These are phyloP conservation scores for Talaromyces piceae DNA, from an alignment of 2,329 filamentous ascomycete species.

Conservation along the genomic window DNA sequence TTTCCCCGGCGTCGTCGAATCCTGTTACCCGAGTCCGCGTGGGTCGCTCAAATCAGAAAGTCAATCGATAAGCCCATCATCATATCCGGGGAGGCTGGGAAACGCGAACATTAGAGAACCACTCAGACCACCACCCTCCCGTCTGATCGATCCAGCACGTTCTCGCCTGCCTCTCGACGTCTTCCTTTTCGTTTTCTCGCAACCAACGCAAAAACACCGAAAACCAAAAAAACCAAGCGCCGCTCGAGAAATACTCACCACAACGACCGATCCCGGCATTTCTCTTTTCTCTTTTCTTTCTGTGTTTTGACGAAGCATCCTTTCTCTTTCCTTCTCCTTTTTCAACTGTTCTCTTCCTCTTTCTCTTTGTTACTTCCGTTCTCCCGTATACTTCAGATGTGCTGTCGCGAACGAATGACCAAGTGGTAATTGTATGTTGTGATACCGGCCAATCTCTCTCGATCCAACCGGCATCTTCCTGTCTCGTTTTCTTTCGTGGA, in stretches of 20 bases:
- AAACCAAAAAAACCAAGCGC: background rate
- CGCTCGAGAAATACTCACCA: background rate
- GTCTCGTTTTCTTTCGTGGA: too few species aligned
- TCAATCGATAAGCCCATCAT: slow-evolving; percentile 9
- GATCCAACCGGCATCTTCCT: too few species aligned
- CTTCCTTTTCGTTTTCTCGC: too few species aligned
- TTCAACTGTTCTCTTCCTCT: background rate
- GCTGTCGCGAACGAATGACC: background rate
- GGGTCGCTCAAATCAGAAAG: slow-evolving; percentile 2
- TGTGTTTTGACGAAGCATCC: slow-evolving; percentile 3
- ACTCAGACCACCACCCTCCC: too few species aligned
- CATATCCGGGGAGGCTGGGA: slow-evolving; percentile 10
- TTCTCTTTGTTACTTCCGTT: too few species aligned
- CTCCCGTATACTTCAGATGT: too few species aligned
- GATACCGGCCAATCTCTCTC: background rate
- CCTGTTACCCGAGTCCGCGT: slow-evolving; percentile 8
- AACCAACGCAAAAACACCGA: too few species aligned
- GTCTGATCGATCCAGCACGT: background rate
- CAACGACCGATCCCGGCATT: slow-evolving; percentile 12
- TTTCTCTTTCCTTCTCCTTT: slow-evolving; percentile 4
- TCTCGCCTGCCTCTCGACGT: background rate
- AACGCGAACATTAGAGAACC: background rate
- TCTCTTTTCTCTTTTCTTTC: slow-evolving; percentile 7
- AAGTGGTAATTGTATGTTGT: background rate
- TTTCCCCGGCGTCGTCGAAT: slow-evolving; percentile 4